Evolutionary conservation across 2,329 filamentous ascomycete genomes (phyloP), one percentile per base, ranked within the genome.

Genomic region (Pseudocercospora musae): DNA sequence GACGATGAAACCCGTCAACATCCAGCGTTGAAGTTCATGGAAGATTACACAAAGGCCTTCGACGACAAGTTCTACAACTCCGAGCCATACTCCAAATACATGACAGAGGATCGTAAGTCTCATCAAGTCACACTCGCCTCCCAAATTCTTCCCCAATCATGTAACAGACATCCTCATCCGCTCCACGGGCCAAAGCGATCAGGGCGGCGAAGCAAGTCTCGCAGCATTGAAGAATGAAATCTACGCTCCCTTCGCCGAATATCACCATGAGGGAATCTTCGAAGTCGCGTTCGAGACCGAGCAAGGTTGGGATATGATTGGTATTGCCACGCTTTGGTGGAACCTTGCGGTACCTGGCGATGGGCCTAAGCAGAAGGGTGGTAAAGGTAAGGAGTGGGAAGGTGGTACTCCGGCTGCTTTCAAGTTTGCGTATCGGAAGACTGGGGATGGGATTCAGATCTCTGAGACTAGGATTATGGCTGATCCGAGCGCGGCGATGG

Each of bases 21-120:
- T 48, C 69, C 70, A 13, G 63, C 62, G 13, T 67, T 71, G 68
- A 67, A 66, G 27, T 73, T 65, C 64, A 69, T 72, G 65, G 66
- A 70, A 37, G 23, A 66, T 10, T 72, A 71, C 65, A 50, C 55
- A 40, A 50, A 57, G 33, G 62, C 58, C 1, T 18, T 53, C 13
- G 64, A 67, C 50, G 65, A 54, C 48, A 63, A 55, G n/a, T 59
- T 62, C 13, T 59, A 68, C 23, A 65, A 68, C 4, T 15, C 15
- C 10, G 53, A 56, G 20, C 23, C 11, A 29, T 49, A 37, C 21
- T 18, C 56, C 7, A 23, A 55, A 11, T 11, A 23, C 23, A 2
- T 37, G n/a, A 20, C 33, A 2, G 29, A 40, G 27, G 48, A 62
- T 49, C 48, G 37, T 40, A 40, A 40, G 2, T 37, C 6, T n/a